Conservation (phyloP, 768 basidiomycete species). For the Suillus subaureus region DNA sequence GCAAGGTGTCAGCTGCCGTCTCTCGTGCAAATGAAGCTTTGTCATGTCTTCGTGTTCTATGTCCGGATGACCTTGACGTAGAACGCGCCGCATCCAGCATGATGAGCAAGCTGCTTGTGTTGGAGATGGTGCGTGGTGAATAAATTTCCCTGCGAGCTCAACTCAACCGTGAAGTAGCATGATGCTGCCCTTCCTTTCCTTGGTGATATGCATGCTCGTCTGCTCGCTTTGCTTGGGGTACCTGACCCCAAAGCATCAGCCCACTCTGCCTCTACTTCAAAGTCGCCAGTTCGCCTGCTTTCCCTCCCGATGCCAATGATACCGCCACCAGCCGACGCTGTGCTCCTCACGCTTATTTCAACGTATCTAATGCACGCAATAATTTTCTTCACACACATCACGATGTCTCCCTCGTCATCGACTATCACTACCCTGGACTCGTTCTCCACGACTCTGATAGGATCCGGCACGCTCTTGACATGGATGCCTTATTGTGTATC, state of each 20-base stretch:
- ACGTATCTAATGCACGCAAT: slow-evolving; percentile 63
- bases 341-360: slow-evolving; percentile 54
- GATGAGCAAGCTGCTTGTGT: slow-evolving; percentile 61
- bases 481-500: slow-evolving; percentile 52
- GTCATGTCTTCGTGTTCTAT: slow-evolving; percentile 44
- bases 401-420: slow-evolving; percentile 20
- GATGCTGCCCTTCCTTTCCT: slow-evolving; percentile 51
- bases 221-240: slow-evolving; percentile 27
- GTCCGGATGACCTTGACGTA: slow-evolving; percentile 57
- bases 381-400: slow-evolving; percentile 38
- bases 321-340: slow-evolving; percentile 30
- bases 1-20: slow-evolving; percentile 37
- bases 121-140: slow-evolving; percentile 66
- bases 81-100: slow-evolving; percentile 75
- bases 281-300: slow-evolving; percentile 31
- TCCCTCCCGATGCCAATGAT: slow-evolving; percentile 46
- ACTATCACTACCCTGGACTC: background rate
- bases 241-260: background rate
- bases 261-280: background rate
- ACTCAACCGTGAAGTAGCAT: slow-evolving; percentile 41
- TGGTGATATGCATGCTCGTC: slow-evolving; percentile 45
- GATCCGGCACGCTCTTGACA: slow-evolving; percentile 41
- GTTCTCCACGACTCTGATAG: slow-evolving; percentile 35
- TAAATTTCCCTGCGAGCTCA: background rate
- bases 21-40: slow-evolving; percentile 47